Base-by-base conservation (phyloP, 1,139 yeast genomes). In the Debaryomycetaceae sp. region DNA sequence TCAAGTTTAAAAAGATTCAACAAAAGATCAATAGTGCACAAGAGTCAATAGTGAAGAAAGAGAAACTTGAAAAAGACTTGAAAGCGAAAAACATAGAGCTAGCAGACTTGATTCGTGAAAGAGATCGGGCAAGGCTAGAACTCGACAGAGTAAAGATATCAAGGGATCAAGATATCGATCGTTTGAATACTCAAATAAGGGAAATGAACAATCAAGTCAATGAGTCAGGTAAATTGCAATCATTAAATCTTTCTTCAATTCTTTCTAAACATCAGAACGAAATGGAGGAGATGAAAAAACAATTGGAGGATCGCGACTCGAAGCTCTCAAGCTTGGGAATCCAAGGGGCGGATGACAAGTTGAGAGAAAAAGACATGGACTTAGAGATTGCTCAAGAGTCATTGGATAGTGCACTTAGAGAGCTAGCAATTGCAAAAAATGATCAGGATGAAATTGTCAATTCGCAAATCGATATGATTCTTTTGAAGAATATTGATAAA, bases 1-100 rank as follows among this genome's bases (percentile, higher is more conserved):
- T 87, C 41, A 86, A 86, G 59, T 86, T 86, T 59, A 91, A 91
- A 62, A 85, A 86, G 54, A 78, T 86, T 45, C 96, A 90, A 65
- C 89, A 90, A 55, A 88, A 87, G 63, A 95, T 95, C 6, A 86
- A 91, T 27, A 86, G 95, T 49, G 97, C 97, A 6, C 96, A 89
- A 61, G 97, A 90, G 63, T 87, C 96, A 0, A 82, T 90, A 50
- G 86, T 86, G 54, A 86, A 84, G 65, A 83, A 91, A 53, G 97
- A 90, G 58, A 82, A 81, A 58, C 70, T 87, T 37, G 97, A 90
- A 63, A 82, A 87, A 50, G 97, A 89, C 49, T 70, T 89, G 63
- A 88, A 87, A 62, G 78, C 93, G 13, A 90, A 90, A 67, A 90
- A 88, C 59, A 75, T 89, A 43, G 97, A 90, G 62, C 75, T 90